Evolutionary conservation across 2,329 filamentous ascomycete genomes (phyloP), one percentile per base, ranked within the genome.

Genomic region (Kalmusia sp.): DNA sequence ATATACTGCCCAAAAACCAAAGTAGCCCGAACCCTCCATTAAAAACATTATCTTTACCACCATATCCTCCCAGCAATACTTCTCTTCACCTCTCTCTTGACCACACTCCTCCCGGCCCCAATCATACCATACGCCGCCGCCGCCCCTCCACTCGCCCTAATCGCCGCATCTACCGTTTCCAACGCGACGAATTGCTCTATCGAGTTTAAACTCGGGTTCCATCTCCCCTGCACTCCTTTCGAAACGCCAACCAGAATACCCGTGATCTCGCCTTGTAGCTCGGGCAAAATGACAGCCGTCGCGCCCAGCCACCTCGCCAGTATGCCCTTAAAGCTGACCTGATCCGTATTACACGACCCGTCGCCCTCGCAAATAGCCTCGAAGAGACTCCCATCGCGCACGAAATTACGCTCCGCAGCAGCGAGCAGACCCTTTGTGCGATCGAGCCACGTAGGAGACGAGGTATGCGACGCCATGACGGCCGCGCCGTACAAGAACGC

Each of bases 281-380:
- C 58, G 6, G 65, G 64, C 31, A 67, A n/a, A 3, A 66, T 14
- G 17, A 49, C 50, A 0, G 65, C 65, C 6, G 61, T 62, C 3
- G 64, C 62, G 14, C 67, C 67, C 51, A 70, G 28, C 63, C 63
- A 69, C n/a, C 67, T 49, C 11, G 67, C 67, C 48, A 70, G 39
- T 15, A 61, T 52, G 0, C 63, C 67, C 51, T 91, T 91, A 81
- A 90, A 89, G n/a, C 83, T 85, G 61, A 82, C 82, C 79, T 89
- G 87, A 72, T 91, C 88, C 44, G 76, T 81, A 69, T 87, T 84
- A 70, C 88, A 91, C 0, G 66, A 77, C 52, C 73, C 73, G 52
- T 78, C 71, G 6, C 75, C 54, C 43, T 91, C 88, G 74, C 88
- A 91, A 21, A 84, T 83, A 30, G 79, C 78, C 73, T 91, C 88